Base-by-base conservation (phyloP, 2,329 filamentous ascomycete genomes). In the Graphiopsis chlorocephala region DNA sequence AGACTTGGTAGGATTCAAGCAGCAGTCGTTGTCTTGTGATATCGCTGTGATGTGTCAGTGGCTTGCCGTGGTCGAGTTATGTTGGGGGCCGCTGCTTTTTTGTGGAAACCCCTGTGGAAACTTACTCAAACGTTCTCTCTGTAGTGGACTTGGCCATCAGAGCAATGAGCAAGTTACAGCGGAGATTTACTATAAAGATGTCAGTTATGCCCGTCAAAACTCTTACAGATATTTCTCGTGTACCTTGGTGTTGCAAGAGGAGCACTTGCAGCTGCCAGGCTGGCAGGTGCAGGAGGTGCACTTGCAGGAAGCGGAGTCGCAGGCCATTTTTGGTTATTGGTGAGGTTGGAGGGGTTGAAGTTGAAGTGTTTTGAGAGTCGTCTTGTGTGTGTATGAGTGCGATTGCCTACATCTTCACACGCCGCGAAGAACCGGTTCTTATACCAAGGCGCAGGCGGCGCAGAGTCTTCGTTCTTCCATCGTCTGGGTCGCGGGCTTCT, bases 181-280 rank as follows among this genome's bases (percentile, higher is more conserved):
- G 6, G 23, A 12, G n/a, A 20, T 45, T 23, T 20, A 45, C 38
- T 45, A 45, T 45, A 45, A 45, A 23, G 38, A 45, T 45, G n/a
- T 45, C 38, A 45, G 38, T n/a, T 20, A 1, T n/a, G n/a, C 38
- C 38, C 38, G 12, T 10, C 8, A 7, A 20, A 45, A 12, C 38
- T 45, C 38, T 20, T 45, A 2, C 38, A 45, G n/a, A 20, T 3
- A 10, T 45, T 20, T 45, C 38, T 14, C 25, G 7, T 3, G 25
- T 50, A 50, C 47, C 53, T 57, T 57, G 53, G 53, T 38, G 53
- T 57, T 57, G 53, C 53, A 57, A 29, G 53, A 57, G 17, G 53
- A 38, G 53, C 53, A 57, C 53, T 57, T 33, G 53, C 28, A 57
- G 53, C 53, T 57, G 33, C 33, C 53, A 5, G 47, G 47, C 25